These are phyloP conservation scores for Nevesoporus exiguus DNA, from an alignment of 768 basidiomycete genomes.

Conservation along the genomic window DNA sequence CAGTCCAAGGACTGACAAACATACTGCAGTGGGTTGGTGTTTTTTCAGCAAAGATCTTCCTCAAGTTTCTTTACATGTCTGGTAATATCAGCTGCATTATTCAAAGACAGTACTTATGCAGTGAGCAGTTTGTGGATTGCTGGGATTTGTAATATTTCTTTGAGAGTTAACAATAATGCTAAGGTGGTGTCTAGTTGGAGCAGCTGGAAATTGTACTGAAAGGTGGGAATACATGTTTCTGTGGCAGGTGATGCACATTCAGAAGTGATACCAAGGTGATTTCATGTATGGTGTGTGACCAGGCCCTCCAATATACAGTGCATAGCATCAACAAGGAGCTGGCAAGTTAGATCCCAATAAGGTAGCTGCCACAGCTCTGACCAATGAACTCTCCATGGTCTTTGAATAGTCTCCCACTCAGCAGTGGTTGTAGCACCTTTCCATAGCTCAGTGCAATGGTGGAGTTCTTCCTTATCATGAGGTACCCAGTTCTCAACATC, in stretches of 20 bases:
- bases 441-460: neutral
- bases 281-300: neutral
- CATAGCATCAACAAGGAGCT: neutral
- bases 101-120: neutral
- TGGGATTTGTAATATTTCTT: neutral
- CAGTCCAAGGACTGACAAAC: neutral
- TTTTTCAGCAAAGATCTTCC: neutral
- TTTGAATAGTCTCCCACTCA: neutral
- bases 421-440: neutral
- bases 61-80: neutral
- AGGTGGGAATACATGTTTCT: neutral
- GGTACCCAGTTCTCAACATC: conserved; percentile 18
- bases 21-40: neutral
- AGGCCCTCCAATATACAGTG: neutral
- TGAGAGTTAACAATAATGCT: neutral
- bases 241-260: neutral
- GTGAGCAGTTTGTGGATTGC: neutral
- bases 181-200: too few species aligned
- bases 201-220: neutral
- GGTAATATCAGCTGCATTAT: neutral
- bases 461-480: neutral
- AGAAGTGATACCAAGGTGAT: neutral
- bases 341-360: neutral
- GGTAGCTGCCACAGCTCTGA: neutral
- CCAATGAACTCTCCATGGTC: neutral